Percentiles rank a stretch among this genome's conserved stretches.
Conservation (phyloP, 2,329 filamentous ascomycete genomes). For the Penicillium crustosum region DNA sequence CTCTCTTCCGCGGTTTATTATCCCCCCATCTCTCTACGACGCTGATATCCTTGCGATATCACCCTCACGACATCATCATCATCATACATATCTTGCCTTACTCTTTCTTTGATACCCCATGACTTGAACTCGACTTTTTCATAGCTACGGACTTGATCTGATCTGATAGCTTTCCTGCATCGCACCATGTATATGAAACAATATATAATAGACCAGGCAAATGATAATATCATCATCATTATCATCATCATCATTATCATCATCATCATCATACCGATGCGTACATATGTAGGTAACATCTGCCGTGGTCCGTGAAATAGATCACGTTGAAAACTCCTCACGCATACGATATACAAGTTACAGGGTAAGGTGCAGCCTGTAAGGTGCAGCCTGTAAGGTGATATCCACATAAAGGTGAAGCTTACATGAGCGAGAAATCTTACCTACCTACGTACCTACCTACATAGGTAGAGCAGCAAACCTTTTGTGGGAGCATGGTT, state of each 20-base stretch:
- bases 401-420: background rate
- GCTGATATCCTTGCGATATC: background rate
- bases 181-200: background rate
- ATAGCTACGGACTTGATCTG: background rate
- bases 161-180: background rate
- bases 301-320: background rate
- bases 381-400: background rate
- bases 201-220: background rate
- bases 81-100: background rate
- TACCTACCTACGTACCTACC: too few relatives aligned
- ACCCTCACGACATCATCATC: too few relatives aligned
- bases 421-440: background rate
- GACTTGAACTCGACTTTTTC: background rate
- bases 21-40: background rate
- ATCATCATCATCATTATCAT: background rate
- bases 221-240: background rate
- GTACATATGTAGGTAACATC: background rate
- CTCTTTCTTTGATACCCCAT: background rate
- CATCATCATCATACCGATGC: background rate
- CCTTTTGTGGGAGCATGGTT: background rate
- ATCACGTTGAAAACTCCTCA: background rate
- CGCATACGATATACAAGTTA: background rate
- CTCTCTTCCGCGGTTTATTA: background rate
- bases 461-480: background rate
- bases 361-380: background rate